A percentile compares a stretch with the other conserved stretches of the same genome.
Evolutionary conservation across 2,329 filamentous ascomycete genomes (phyloP).

Genomic region (Diaporthe australafricana): DNA sequence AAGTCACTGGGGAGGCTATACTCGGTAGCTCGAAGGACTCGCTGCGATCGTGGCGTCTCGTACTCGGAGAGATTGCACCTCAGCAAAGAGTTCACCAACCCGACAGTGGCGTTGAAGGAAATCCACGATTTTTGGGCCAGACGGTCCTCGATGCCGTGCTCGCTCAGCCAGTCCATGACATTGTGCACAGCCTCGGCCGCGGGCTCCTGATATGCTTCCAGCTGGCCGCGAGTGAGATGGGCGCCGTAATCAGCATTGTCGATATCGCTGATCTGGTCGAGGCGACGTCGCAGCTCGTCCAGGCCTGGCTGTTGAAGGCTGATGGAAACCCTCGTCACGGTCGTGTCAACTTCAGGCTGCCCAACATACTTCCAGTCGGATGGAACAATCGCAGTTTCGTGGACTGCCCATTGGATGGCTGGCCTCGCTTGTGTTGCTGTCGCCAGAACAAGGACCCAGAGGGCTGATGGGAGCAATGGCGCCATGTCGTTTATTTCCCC

Average conservation of each 20-base stretch:
- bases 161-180: constrained; percentile 4
- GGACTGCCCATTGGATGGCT: background rate
- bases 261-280: constrained; percentile 12
- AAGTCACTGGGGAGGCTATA: constrained; percentile 22
- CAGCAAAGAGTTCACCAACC: constrained; percentile 13
- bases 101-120: constrained; percentile 13
- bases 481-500: background rate
- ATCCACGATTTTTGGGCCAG: constrained; percentile 4
- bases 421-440: constrained; percentile 13
- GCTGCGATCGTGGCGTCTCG: background rate
- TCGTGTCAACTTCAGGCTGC: background rate
- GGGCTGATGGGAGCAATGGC: constrained; percentile 2
- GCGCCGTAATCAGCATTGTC: background rate
- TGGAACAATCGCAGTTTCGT: background rate
- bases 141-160: constrained; percentile 15
- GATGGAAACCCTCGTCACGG: background rate
- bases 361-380: constrained; percentile 5
- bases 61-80: constrained; percentile 6
- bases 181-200: background rate
- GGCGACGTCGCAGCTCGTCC: constrained; percentile 15
- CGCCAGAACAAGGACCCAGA: constrained; percentile 15
- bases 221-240: constrained; percentile 3
- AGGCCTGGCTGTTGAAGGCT: constrained; percentile 10
- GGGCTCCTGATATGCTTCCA: background rate
- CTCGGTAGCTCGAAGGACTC: constrained; percentile 1